A percentile compares a stretch with the other conserved stretches of the same genome.
Conservation (phyloP, 768 basidiomycete species). For the Russula compacta region DNA sequence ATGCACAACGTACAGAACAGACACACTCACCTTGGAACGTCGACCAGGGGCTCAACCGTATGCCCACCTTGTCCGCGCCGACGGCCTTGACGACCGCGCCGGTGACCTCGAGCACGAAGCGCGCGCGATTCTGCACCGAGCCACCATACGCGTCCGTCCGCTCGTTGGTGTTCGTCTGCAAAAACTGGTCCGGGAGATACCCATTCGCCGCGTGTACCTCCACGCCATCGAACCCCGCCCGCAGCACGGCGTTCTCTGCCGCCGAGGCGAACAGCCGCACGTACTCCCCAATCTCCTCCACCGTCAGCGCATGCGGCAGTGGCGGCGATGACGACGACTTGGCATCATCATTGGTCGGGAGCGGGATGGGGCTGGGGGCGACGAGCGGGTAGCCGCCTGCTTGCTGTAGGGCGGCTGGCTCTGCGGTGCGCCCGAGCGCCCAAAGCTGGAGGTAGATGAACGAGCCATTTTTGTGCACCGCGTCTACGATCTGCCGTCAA, state of each 20-base stretch:
- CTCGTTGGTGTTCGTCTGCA: conserved; percentile 30
- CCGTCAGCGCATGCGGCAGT: conserved; percentile 19
- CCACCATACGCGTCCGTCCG: conserved; percentile 41
- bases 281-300: conserved; percentile 23
- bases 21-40: background rate
- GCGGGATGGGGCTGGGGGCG: background rate
- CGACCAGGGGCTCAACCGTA: conserved; percentile 29
- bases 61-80: conserved; percentile 29
- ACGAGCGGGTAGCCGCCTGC: background rate
- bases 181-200: conserved; percentile 32
- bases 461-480: conserved; percentile 29
- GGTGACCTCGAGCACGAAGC: conserved; percentile 34
- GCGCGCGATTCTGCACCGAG: conserved; percentile 35
- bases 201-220: conserved; percentile 28
- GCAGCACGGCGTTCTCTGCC: conserved; percentile 31
- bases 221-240: conserved; percentile 27
- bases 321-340: background rate
- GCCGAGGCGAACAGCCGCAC: conserved; percentile 27
- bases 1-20: too few species aligned
- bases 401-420: background rate
- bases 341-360: background rate
- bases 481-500: conserved; percentile 8
- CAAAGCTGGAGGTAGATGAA: conserved; percentile 32
- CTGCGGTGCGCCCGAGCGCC: conserved; percentile 30
- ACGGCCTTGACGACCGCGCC: conserved; percentile 29